Base-by-base conservation (phyloP, 306 rosid species). In the Glycyrrhiza uralensis region DNA sequence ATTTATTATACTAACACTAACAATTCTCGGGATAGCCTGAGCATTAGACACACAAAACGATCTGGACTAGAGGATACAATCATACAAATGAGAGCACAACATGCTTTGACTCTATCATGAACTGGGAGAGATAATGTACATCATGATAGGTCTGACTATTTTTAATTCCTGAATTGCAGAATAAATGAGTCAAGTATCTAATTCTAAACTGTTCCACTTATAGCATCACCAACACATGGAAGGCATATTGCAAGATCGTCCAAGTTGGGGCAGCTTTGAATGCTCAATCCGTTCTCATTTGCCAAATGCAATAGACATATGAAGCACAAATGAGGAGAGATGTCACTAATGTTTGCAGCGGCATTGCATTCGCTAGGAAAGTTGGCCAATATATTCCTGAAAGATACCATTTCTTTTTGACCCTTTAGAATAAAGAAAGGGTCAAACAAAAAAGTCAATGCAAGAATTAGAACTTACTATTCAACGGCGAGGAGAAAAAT, bases 271-370 rank as follows among this genome's bases (percentile, higher is more conserved):
- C 49, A 44, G 76, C 85, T 84, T 7, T 83, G 80, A 66, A 94
- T 83, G 76, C 92, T 85, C 85, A 89, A 70, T 19, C 97, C 99
- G 29, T 94, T 88, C 82, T 94, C 96, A 72, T 89, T 91, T 36
- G 99, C 99, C 73, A 94, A 76, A 87, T 94, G 97, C 76, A 94
- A 73, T 17, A 91, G 76, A 88, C 97, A 94, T 71, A 94, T 94
- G 87, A 94, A 91, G 87, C 99, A 89, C 87, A 91, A 39, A 79
- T 94, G 97, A 42, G 99, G 96, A 50, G 97, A 94, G 72, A 89
- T 88, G 69, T 94, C 97, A 22, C 79, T 66, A 32, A 82, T 73
- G 18, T 83, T 85, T 74, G 80, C 79, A 28, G 92, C 96, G 17
- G 96, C 99, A 32, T 75, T 81, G 87, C 93, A 85, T 36, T 91